A percentile compares a stretch with the other conserved stretches of the same genome.
Conservation (phyloP, 2,329 filamentous ascomycete genomes). For the Drechslerella dactyloides region DNA sequence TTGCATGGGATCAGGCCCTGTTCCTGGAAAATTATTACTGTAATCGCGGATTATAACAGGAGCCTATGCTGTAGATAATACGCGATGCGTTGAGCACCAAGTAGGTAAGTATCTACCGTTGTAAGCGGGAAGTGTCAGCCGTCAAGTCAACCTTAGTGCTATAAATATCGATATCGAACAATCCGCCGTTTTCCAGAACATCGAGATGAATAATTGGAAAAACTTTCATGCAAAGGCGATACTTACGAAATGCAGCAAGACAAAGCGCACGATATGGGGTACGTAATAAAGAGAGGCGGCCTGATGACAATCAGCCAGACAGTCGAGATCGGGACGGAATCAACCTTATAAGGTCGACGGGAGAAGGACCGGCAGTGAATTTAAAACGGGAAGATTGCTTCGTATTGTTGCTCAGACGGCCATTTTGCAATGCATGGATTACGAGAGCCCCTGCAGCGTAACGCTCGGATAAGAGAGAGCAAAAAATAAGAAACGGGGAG, state of each 20-base stretch:
- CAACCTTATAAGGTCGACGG: conserved; percentile 46
- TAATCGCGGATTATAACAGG: too few species aligned
- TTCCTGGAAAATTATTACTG: too few species aligned
- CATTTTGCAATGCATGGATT: conserved; percentile 36
- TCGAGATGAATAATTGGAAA: conserved; percentile 7
- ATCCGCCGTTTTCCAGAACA: conserved; percentile 9
- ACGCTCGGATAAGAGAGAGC: conserved; percentile 14
- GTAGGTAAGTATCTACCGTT: conserved; percentile 19
- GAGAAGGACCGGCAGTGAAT: not conserved
- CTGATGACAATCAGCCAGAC: conserved; percentile 15
- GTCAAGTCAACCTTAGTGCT: conserved; percentile 49
- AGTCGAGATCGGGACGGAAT: conserved; percentile 19
- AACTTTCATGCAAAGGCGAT: conserved; percentile 7
- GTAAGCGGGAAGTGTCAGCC: conserved; percentile 36
- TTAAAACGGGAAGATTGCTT: conserved; percentile 14
- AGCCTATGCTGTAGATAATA: too few species aligned
- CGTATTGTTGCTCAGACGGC: conserved; percentile 29
- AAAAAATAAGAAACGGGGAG: conserved; percentile 19
- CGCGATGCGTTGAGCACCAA: too few species aligned
- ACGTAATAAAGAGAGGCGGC: conserved; percentile 41
- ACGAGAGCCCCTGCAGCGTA: conserved; percentile 6
- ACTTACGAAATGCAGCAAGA: conserved; percentile 42
- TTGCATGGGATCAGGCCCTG: conserved; percentile 1
- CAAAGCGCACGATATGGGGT: conserved; percentile 2
- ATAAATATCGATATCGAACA: conserved; percentile 14